phyloP scores from a whole-genome alignment of 1,284 basidiomycete species.

The Cutaneotrichosporon dermatis region DNA sequence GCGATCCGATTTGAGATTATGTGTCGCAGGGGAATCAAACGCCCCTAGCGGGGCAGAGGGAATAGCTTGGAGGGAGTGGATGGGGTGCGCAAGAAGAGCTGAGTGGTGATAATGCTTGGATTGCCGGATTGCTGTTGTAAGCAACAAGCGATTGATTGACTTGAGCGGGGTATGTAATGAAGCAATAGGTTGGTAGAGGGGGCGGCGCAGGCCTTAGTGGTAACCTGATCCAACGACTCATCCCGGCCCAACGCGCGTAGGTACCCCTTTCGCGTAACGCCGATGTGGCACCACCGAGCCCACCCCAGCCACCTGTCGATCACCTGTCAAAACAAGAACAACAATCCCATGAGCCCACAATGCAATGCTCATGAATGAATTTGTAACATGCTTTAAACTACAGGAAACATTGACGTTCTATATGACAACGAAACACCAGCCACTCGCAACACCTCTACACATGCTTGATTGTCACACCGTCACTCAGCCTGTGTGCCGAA shows the following conservation, averaged over 20 bases:
- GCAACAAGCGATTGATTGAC: not conserved
- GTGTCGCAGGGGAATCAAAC: not conserved
- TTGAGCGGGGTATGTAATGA: not conserved
- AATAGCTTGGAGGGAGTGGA: not conserved
- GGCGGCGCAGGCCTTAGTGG: too few species aligned
- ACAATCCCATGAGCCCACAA: too few species aligned
- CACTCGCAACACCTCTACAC: not conserved
- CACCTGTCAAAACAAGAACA: too few species aligned
- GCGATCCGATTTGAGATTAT: not conserved
- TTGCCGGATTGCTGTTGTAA: too few species aligned
- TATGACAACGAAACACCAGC: slow-evolving; percentile 1
- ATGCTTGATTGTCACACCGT: not conserved
- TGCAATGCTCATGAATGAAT: not conserved
- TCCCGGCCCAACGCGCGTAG: too few species aligned
- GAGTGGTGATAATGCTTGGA: not conserved
- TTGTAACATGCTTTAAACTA: not conserved
- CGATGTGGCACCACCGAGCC: slow-evolving; percentile 4
- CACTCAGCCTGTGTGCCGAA: slow-evolving; percentile 8
- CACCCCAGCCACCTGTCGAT: not conserved
- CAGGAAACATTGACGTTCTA: not conserved
- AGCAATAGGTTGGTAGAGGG: too few species aligned
- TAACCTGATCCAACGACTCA: too few species aligned
- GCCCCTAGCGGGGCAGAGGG: slow-evolving; percentile 7
- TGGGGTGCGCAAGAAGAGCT: not conserved
- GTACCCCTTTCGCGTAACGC: not conserved